These are phyloP conservation scores for Physocladia obscura DNA, from an alignment of 192 early-diverging fungal species.

Conservation along the genomic window DNA sequence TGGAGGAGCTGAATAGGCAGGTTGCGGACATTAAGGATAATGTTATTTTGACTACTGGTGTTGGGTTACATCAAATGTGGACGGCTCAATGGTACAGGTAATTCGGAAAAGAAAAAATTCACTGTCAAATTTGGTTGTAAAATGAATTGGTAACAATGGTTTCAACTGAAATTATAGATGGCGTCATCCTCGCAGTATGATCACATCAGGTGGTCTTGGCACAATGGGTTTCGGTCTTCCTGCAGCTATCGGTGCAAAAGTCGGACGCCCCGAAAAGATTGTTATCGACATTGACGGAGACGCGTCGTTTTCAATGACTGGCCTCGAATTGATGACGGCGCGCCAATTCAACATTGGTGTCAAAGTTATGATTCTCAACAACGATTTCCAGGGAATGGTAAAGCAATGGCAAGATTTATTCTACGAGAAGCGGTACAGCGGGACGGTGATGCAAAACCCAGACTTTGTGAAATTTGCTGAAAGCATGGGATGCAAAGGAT, in stretches of 20 bases:
- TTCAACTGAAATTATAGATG: constrained; percentile 57
- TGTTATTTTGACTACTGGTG: constrained; percentile 93
- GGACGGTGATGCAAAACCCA: constrained; percentile 92
- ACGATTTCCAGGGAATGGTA: constrained; percentile 99
- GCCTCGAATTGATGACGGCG: constrained; percentile 96
- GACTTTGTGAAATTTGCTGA: constrained; percentile 98
- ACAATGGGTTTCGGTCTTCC: constrained; percentile 99
- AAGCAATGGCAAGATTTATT: constrained; percentile 88
- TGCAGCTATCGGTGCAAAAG: constrained; percentile 95
- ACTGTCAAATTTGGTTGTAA: not conserved
- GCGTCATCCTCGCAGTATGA: constrained; percentile 82
- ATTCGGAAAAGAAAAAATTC: no score
- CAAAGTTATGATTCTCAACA: constrained; percentile 96
- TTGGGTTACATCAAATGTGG: constrained; percentile 99
- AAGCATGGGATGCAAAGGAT: constrained; percentile 81
- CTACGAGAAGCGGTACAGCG: constrained; percentile 94
- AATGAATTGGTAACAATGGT: no score
- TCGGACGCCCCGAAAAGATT: constrained; percentile 87
- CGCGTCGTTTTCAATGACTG: constrained; percentile 98
- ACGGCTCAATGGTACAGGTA: constrained; percentile 87
- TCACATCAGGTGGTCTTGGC: constrained; percentile 95
- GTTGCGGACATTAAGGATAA: constrained; percentile 81
- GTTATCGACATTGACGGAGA: constrained; percentile 99
- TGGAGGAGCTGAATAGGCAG: constrained; percentile 89
- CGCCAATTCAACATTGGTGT: constrained; percentile 96